Evolutionary conservation across 176 grass and related monocot species (phyloP).

Genomic region (Paspalum notatum): DNA sequence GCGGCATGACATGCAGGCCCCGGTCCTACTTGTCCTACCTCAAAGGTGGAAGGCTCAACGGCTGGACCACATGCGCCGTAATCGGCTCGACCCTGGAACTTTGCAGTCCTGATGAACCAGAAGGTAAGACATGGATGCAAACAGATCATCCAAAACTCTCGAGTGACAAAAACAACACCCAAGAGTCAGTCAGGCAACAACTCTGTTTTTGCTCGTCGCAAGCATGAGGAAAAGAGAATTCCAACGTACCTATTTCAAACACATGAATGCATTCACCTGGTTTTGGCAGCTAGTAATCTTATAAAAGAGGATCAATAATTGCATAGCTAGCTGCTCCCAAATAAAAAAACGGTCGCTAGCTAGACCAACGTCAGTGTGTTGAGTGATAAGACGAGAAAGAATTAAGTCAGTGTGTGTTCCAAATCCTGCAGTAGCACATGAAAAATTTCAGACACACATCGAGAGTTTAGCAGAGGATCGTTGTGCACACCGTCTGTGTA

Average conservation of each 20-base stretch:
- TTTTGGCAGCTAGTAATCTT: neutral
- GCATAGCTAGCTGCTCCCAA: constrained; percentile 32
- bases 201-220: neutral
- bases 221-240: constrained; percentile 10
- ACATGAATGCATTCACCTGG: constrained; percentile 13
- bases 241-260: constrained; percentile 43
- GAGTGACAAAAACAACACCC: neutral
- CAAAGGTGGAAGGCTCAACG: neutral
- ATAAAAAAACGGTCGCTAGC: constrained; percentile 18
- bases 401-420: neutral
- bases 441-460: neutral
- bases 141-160: neutral
- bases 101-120: constrained; percentile 29
- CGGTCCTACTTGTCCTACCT: neutral
- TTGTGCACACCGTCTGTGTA: neutral
- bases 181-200: constrained; percentile 8
- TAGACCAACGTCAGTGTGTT: constrained; percentile 29
- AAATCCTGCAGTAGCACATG: constrained; percentile 35
- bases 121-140: constrained; percentile 38
- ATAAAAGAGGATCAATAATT: neutral
- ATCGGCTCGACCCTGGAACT: constrained; percentile 31
- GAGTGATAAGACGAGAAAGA: neutral
- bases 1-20: neutral
- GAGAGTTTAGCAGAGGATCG: constrained; percentile 1
- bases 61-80: neutral